Evolutionary conservation across 2,329 filamentous ascomycete genomes (phyloP).

Genomic region (Phialophora expanda): DNA sequence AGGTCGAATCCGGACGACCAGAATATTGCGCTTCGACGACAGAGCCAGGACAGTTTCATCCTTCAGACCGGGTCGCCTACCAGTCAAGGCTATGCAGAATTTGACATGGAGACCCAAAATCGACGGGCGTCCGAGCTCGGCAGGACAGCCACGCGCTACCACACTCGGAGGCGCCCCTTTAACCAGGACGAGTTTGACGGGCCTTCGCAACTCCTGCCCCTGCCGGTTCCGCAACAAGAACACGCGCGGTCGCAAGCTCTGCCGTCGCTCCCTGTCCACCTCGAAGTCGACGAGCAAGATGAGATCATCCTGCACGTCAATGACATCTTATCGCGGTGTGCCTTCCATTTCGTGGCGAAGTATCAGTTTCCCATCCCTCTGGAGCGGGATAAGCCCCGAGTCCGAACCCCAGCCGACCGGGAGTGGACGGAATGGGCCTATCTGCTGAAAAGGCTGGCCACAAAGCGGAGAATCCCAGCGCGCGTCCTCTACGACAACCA

Average conservation of each 20-base stretch:
- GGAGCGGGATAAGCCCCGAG: constrained; percentile 78
- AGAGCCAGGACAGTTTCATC: constrained; percentile 39
- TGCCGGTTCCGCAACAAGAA: constrained; percentile 71
- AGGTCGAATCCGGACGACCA: constrained; percentile 34
- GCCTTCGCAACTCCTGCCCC: constrained; percentile 79
- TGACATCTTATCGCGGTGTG: constrained; percentile 81
- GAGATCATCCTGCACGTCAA: constrained; percentile 79
- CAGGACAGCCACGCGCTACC: constrained; percentile 34
- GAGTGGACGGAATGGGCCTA: constrained; percentile 95
- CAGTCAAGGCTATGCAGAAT: constrained; percentile 38
- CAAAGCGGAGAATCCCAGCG: constrained; percentile 82
- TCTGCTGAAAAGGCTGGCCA: constrained; percentile 81
- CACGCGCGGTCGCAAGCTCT: constrained; percentile 79
- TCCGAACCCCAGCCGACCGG: constrained; percentile 74
- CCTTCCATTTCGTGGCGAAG: constrained; percentile 87
- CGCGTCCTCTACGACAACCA: constrained; percentile 85
- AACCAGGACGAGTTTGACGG: constrained; percentile 91
- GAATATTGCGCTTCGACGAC: constrained; percentile 34
- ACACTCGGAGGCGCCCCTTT: constrained; percentile 57
- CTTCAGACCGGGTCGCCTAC: constrained; percentile 36
- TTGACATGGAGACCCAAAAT: constrained; percentile 36
- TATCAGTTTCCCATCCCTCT: constrained; percentile 89
- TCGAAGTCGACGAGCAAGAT: constrained; percentile 84
- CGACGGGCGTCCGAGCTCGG: constrained; percentile 34
- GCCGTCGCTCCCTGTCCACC: constrained; percentile 79